phyloP scores from a whole-genome alignment of 305 asterid species.

The Withania somnifera region DNA sequence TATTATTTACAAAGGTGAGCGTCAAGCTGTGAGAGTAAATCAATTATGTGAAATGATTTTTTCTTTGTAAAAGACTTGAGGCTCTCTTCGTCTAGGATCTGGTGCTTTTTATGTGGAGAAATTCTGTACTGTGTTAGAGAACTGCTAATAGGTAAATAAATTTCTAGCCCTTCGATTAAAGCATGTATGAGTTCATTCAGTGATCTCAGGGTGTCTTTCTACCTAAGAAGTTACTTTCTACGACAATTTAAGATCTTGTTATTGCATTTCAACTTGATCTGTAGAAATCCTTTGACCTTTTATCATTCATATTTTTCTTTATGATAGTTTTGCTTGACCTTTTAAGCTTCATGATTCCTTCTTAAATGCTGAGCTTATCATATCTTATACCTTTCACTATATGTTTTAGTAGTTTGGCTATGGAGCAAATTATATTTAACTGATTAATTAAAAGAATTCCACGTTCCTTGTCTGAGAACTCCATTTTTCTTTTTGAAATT shows the following conservation, averaged over 20 bases:
- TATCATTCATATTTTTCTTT: not conserved
- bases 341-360: not conserved
- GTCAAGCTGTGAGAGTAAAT: not conserved
- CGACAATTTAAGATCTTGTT: not conserved
- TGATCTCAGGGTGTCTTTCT: not conserved
- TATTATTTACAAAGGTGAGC: not conserved
- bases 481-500: not conserved
- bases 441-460: not conserved
- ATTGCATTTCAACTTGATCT: not conserved
- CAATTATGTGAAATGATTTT: not conserved
- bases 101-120: not conserved
- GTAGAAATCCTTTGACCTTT: not conserved
- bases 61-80: not conserved
- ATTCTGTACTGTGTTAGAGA: not conserved
- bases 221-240: not conserved
- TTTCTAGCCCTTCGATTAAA: not conserved
- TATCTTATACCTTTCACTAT: not conserved
- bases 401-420: not conserved
- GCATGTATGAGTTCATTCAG: not conserved
- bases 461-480: not conserved
- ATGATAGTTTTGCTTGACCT: not conserved
- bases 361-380: not conserved
- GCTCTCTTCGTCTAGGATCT: not conserved
- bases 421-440: not conserved
- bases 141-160: not conserved